Conservation (phyloP, 768 basidiomycete genomes). For the Boletus coccyginus region DNA sequence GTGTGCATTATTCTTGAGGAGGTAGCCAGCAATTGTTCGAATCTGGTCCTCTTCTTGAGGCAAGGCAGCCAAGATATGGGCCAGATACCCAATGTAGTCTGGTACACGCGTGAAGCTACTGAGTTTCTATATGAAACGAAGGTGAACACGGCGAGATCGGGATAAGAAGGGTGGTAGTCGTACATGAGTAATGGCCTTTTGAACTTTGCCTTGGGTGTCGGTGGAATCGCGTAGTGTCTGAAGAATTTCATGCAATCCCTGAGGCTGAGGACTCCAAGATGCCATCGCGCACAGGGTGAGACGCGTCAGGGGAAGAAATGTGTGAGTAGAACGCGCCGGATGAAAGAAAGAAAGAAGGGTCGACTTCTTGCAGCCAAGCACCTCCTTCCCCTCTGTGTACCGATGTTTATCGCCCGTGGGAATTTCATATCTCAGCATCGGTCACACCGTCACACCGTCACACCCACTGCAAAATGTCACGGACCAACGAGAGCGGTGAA, state of each 20-base stretch:
- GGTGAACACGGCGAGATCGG: constrained; percentile 21
- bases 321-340: constrained; percentile 28
- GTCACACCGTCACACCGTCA: constrained; percentile 29
- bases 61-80: constrained; percentile 83
- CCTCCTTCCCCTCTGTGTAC: constrained; percentile 28
- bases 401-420: constrained; percentile 35
- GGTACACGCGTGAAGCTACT: constrained; percentile 84
- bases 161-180: constrained; percentile 22
- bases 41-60: constrained; percentile 87
- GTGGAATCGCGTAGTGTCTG: constrained; percentile 91
- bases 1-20: constrained; percentile 93
- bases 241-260: constrained; percentile 88
- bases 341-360: constrained; percentile 23
- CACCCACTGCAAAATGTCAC: background rate
- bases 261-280: constrained; percentile 81
- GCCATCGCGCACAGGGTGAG: constrained; percentile 46
- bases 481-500: too few relatives aligned
- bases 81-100: constrained; percentile 95
- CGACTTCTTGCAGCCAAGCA: constrained; percentile 10
- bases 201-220: constrained; percentile 67
- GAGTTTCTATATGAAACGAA: constrained; percentile 59
- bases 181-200: constrained; percentile 83
- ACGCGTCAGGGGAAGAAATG: constrained; percentile 27
- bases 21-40: constrained; percentile 92
- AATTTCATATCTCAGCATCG: constrained; percentile 33